These are phyloP conservation scores for Tetrapyrgos nigripes DNA, from an alignment of 1,284 basidiomycete genomes.

Conservation along the genomic window DNA sequence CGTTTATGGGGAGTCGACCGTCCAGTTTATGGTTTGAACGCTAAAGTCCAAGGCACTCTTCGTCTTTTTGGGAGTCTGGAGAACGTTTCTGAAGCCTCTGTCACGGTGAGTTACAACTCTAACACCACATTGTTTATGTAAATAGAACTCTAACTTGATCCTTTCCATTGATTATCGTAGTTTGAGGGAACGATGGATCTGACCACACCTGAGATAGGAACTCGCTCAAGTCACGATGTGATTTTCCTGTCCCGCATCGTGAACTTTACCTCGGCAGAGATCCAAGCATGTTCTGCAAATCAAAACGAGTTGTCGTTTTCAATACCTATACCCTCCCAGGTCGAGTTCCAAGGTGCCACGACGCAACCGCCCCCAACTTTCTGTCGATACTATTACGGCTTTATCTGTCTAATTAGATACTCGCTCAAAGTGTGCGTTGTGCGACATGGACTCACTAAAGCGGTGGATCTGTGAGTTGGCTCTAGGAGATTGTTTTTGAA, in stretches of 20 bases:
- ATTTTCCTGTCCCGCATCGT: background rate
- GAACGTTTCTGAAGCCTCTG: constrained; percentile 43
- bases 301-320: constrained; percentile 40
- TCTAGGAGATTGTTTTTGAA: background rate
- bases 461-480: constrained; percentile 48
- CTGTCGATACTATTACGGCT: constrained; percentile 40
- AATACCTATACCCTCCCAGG: constrained; percentile 43
- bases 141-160: constrained; percentile 1
- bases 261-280: background rate
- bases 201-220: constrained; percentile 9
- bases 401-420: constrained; percentile 47
- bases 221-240: background rate
- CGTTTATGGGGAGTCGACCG: constrained; percentile 44
- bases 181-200: constrained; percentile 42
- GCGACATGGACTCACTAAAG: constrained; percentile 46
- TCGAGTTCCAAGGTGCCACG: constrained; percentile 33
- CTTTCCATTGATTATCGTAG: constrained; percentile 28
- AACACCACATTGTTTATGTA: background rate
- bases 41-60: constrained; percentile 46
- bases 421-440: constrained; percentile 45
- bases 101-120: constrained; percentile 34
- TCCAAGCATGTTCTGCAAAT: background rate
- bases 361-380: constrained; percentile 47
- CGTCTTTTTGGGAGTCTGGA: constrained; percentile 40
- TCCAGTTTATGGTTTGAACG: constrained; percentile 50